phyloP scores from a whole-genome alignment of 768 basidiomycete genomes.

The Tulasnella sp. region DNA sequence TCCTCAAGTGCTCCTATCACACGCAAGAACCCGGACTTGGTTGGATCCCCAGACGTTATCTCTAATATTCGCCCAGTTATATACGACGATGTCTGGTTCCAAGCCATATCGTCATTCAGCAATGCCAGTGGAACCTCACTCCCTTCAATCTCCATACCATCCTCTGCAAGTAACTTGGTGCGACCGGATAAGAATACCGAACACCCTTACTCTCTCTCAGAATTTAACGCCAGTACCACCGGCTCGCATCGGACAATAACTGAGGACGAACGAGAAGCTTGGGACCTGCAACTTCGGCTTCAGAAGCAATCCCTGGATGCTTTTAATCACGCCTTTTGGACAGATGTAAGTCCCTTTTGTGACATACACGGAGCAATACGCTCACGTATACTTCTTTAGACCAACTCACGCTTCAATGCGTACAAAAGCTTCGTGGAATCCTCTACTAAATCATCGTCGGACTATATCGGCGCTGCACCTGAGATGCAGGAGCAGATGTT shows the following conservation, averaged over 20 bases:
- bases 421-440: constrained; percentile 48
- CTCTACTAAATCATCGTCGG: constrained; percentile 35
- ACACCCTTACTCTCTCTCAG: constrained; percentile 69
- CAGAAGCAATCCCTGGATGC: constrained; percentile 59
- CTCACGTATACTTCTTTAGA: constrained; percentile 32
- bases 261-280: constrained; percentile 23
- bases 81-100: constrained; percentile 45
- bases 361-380: neutral
- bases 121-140: constrained; percentile 23
- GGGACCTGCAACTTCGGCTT: constrained; percentile 52
- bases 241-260: constrained; percentile 8
- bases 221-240: constrained; percentile 34
- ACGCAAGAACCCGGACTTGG: too few species aligned
- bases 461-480: constrained; percentile 26
- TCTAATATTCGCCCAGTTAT: constrained; percentile 70
- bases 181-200: constrained; percentile 13
- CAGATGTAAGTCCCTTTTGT: constrained; percentile 46
- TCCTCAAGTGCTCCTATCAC: too few species aligned
- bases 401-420: constrained; percentile 65
- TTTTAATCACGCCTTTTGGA: constrained; percentile 70
- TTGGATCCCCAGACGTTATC: constrained; percentile 65
- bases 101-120: constrained; percentile 21
- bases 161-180: neutral
- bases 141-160: neutral
- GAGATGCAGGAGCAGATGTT: constrained; percentile 48